Base-by-base conservation (phyloP, 2,329 filamentous ascomycete genomes). In the Emericellopsis cladophorae region DNA sequence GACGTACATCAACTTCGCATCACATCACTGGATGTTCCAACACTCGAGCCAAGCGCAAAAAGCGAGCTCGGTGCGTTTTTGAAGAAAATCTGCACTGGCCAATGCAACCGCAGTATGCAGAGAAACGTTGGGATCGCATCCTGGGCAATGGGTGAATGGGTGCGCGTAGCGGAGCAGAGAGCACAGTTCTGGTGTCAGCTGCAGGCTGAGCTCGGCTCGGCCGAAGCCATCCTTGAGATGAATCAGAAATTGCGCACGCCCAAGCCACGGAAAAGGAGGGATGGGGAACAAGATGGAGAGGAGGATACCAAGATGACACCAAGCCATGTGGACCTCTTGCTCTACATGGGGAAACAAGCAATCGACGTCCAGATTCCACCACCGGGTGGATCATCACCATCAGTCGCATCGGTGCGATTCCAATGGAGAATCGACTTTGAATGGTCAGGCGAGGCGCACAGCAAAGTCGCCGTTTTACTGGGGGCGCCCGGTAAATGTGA, bases 381-480 rank as follows among this genome's bases (percentile, higher is more conserved):
- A 15, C 11, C 40, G 4, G 36, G 38, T 37, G 24, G 22, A 5
- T 24, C 12, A 5, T 52, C 55, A 1, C 45, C 60, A 9, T 62
- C 70, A 2, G 54, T 64, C 10, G 42, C 79, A 5, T 67, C 74
- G 22, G 59, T 85, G 2, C 64, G 68, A 42, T 29, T 29, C 6
- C 26, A 29, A 29, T 86, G 81, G 81, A 63, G 58, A 37, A 76
- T 83, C 35, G 58, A 59, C 2, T 83, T 85, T 50, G 81, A 85
- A 55, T 85, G 80, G 81, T 80, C 79, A 0, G 81, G 81, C 6
- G 81, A 85, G 52, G 80, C 77, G 5, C 70, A 72, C 50, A 83
- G 72, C 48, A 63, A 64, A 36, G 57, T 84, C 14, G 61, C 60
- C 5, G 62, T 79, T 10, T 54, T 74, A 45, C 61, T 76, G 2